phyloP scores from a whole-genome alignment of 345 rosid species.

The Euphorbia lathyris region DNA sequence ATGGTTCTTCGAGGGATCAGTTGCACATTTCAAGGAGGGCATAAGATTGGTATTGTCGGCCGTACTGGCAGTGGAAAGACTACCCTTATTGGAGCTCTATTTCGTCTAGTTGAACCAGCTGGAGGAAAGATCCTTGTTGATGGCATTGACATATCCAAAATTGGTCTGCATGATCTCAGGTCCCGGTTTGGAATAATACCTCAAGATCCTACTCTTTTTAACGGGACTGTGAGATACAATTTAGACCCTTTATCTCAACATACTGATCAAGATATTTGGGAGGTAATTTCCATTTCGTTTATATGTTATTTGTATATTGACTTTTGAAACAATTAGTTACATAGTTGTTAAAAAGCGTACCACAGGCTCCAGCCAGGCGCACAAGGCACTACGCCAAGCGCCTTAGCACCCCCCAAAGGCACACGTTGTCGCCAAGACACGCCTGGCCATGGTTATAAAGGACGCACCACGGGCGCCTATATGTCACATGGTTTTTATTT shows the following conservation, averaged over 20 bases:
- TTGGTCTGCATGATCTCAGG: constrained; percentile 86
- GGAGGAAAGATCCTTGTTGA: constrained; percentile 84
- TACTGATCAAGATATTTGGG: constrained; percentile 86
- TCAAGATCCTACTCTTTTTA: constrained; percentile 90
- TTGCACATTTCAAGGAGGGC: constrained; percentile 84
- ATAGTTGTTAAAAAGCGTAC: too few species aligned
- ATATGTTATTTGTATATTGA: background rate
- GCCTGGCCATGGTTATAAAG: too few species aligned
- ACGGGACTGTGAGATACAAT: constrained; percentile 88
- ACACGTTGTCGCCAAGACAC: too few species aligned
- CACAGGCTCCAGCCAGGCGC: too few species aligned
- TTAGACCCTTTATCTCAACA: constrained; percentile 77
- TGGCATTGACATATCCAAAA: constrained; percentile 66
- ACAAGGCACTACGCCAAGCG: too few species aligned
- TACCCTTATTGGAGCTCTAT: constrained; percentile 81
- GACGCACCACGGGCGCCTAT: too few species aligned
- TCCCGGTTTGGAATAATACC: constrained; percentile 92
- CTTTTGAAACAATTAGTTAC: background rate
- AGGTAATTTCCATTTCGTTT: constrained; percentile 39
- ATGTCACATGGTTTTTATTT: too few species aligned
- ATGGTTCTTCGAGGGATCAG: constrained; percentile 77
- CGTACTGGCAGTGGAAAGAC: constrained; percentile 97
- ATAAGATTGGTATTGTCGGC: constrained; percentile 91
- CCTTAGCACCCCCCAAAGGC: too few species aligned
- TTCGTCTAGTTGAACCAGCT: constrained; percentile 83